Percentiles rank a stretch among this genome's conserved stretches.
phyloP scores from a whole-genome alignment of 2,329 filamentous ascomycete genomes.

The Thielaviopsis euricoi region DNA sequence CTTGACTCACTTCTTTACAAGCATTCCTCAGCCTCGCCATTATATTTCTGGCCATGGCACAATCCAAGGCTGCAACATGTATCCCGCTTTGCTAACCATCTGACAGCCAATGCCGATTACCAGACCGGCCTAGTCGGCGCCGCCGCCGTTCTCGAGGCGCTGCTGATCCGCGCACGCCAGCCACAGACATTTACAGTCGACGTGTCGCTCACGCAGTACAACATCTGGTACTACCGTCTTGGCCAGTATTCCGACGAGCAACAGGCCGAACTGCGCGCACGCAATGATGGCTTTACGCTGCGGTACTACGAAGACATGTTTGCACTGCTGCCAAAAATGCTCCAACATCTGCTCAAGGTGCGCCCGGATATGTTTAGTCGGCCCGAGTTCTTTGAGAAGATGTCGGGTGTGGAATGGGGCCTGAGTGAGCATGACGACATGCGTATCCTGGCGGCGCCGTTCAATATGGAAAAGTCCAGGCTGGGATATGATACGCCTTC shows the following conservation, averaged over 20 bases:
- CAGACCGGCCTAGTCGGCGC: constrained; percentile 15
- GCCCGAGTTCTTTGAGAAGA: constrained; percentile 10
- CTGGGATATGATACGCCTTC: constrained; percentile 9
- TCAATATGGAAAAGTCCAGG: constrained; percentile 5
- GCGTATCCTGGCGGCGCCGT: constrained; percentile 9
- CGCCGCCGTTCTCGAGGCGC: constrained; percentile 13
- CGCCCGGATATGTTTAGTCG: constrained; percentile 11
- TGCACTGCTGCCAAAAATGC: constrained; percentile 7
- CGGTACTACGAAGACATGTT: constrained; percentile 16
- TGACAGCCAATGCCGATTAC: constrained; percentile 15
- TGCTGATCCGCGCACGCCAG: constrained; percentile 13
- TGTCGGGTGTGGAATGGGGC: constrained; percentile 11
- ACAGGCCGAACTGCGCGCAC: constrained; percentile 9
- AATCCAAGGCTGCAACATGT: too few species aligned
- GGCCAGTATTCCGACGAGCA: constrained; percentile 14
- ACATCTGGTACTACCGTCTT: constrained; percentile 16
- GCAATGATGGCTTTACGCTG: constrained; percentile 12
- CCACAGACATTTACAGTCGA: constrained; percentile 15
- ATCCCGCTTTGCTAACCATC: constrained; percentile 11
- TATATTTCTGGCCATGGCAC: too few species aligned
- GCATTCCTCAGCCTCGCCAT: neutral
- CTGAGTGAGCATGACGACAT: constrained; percentile 7
- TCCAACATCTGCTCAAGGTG: constrained; percentile 4
- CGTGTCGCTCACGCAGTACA: constrained; percentile 17
- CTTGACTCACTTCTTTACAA: too few species aligned